Conservation (phyloP, 345 rosid genomes). For the Fremontodendron californicum region DNA sequence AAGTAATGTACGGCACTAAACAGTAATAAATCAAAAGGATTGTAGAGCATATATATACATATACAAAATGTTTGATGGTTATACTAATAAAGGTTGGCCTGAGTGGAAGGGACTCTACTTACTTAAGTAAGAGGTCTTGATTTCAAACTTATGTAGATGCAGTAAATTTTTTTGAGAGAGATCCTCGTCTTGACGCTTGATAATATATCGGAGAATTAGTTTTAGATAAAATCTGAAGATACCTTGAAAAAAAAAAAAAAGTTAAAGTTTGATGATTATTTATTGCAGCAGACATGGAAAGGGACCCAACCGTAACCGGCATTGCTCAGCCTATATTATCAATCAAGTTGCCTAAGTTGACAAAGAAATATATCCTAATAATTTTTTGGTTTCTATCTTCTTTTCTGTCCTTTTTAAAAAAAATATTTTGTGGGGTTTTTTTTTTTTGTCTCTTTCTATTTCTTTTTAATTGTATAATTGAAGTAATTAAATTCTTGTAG, state of each 20-base stretch:
- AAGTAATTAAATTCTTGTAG: neutral
- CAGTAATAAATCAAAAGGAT: too few species aligned
- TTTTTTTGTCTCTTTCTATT: slow-evolving; percentile 15
- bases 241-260: too few species aligned
- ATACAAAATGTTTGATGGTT: neutral
- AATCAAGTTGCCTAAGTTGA: slow-evolving; percentile 21
- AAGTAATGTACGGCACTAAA: too few species aligned
- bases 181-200: too few species aligned
- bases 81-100: too few species aligned
- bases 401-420: neutral
- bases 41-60: neutral
- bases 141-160: too few species aligned
- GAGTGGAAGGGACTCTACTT: too few species aligned
- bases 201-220: too few species aligned
- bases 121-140: too few species aligned
- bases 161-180: too few species aligned
- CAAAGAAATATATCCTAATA: slow-evolving; percentile 31
- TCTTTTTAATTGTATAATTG: neutral
- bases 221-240: too few species aligned
- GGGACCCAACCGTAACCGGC: slow-evolving; percentile 21
- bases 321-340: slow-evolving; percentile 10
- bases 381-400: slow-evolving; percentile 17
- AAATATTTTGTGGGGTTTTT: slow-evolving; percentile 7
- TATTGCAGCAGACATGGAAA: slow-evolving; percentile 27
- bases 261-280: slow-evolving; percentile 9